A percentile compares a stretch with the other conserved stretches of the same genome.
Evolutionary conservation across 2,329 filamentous ascomycete genomes (phyloP).

Genomic region (Scedosporium aurantiacum): DNA sequence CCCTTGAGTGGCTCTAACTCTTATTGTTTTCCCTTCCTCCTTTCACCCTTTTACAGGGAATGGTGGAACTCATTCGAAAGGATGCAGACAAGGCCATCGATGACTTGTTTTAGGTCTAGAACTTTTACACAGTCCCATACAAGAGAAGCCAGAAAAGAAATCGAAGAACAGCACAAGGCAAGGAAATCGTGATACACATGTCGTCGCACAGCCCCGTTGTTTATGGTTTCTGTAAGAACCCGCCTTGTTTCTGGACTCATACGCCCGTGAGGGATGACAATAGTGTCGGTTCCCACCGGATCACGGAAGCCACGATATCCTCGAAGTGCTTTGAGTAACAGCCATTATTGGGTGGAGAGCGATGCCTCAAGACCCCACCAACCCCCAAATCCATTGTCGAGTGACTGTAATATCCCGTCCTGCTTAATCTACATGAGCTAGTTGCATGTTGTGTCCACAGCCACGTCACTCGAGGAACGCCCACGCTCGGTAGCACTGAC

Average conservation of each 20-base stretch:
- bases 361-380: not conserved
- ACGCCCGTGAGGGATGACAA: too few species aligned
- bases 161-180: not conserved
- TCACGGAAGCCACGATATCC: too few species aligned
- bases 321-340: too few species aligned
- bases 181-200: not conserved
- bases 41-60: conserved; percentile 50
- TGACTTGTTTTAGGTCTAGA: conserved; percentile 55
- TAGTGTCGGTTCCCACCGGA: too few species aligned
- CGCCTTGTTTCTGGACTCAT: too few species aligned
- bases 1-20: not conserved
- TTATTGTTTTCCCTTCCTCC: not conserved
- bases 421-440: not conserved
- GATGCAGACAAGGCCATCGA: conserved; percentile 88
- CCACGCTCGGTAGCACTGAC: not conserved
- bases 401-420: not conserved
- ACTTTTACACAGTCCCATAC: not conserved
- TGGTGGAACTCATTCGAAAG: conserved; percentile 86
- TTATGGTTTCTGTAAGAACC: too few species aligned
- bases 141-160: not conserved
- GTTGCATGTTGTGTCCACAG: not conserved
- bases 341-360: too few species aligned
- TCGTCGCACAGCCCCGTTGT: too few species aligned
- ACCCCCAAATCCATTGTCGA: not conserved
- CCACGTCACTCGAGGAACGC: not conserved